Percentiles rank a stretch among this genome's conserved stretches.
Conservation (phyloP, 164 flowering plant species). For the Berberis thunbergii region DNA sequence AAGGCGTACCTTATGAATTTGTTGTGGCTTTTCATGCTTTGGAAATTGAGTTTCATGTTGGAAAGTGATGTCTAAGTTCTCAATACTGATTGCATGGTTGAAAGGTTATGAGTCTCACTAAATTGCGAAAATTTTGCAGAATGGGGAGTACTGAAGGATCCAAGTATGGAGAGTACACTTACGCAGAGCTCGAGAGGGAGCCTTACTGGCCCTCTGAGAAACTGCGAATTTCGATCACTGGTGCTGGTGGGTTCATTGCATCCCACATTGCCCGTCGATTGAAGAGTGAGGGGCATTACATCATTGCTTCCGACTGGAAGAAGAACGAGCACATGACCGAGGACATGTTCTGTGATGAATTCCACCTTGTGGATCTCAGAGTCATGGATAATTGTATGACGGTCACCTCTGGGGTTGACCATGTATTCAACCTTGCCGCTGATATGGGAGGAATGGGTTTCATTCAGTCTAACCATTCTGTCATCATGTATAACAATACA, state of each 20-base stretch:
- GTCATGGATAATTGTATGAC: slow-evolving; percentile 96
- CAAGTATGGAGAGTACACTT: slow-evolving; percentile 73
- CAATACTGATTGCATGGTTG: not conserved
- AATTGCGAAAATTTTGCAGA: slow-evolving; percentile 22
- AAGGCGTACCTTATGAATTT: too few relatives aligned
- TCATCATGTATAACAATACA: slow-evolving; percentile 94
- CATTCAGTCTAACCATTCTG: slow-evolving; percentile 97
- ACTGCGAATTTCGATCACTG: slow-evolving; percentile 84
- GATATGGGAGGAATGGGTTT: slow-evolving; percentile 99
- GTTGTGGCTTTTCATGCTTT: too few relatives aligned
- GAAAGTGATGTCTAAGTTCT: too few relatives aligned
- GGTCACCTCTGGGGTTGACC: slow-evolving; percentile 79
- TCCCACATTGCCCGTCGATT: slow-evolving; percentile 93
- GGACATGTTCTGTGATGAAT: slow-evolving; percentile 96
- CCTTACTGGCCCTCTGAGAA: slow-evolving; percentile 90
- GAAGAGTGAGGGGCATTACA: slow-evolving; percentile 94
- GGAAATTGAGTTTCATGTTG: too few relatives aligned
- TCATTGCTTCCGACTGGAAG: slow-evolving; percentile 99
- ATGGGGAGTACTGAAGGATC: slow-evolving; percentile 63
- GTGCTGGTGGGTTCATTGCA: slow-evolving; percentile 98
- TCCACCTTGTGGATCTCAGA: slow-evolving; percentile 92
- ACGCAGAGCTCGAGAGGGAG: slow-evolving; percentile 79
- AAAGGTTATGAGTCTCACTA: not conserved
- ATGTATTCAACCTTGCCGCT: slow-evolving; percentile 98
- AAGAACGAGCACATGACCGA: slow-evolving; percentile 98